phyloP scores from a whole-genome alignment of 2,329 filamentous ascomycete species.

The Aspergillus intermedius region DNA sequence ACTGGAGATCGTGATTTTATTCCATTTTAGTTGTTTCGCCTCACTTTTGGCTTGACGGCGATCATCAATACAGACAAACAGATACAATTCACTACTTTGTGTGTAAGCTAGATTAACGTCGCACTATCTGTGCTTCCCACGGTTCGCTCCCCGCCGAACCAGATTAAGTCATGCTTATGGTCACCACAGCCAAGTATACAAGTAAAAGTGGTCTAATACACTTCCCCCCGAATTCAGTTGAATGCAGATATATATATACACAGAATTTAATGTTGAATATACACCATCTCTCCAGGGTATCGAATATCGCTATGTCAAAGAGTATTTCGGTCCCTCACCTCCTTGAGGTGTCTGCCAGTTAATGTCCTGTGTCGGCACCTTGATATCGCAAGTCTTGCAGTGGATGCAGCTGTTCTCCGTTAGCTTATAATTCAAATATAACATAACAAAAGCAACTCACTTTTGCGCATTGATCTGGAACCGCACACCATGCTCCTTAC shows the following conservation, averaged over 20 bases:
- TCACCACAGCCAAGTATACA: too few relatives aligned
- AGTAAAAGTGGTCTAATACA: too few relatives aligned
- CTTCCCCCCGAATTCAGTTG: too few relatives aligned
- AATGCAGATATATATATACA: conserved; percentile 5
- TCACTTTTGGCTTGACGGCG: conserved; percentile 23
- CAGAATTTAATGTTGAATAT: neutral
- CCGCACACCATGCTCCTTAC: conserved; percentile 77
- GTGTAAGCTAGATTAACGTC: too few relatives aligned
- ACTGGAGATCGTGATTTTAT: too few relatives aligned
- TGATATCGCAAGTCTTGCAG: conserved; percentile 99
- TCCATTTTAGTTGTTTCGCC: conserved; percentile 8
- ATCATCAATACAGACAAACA: too few relatives aligned
- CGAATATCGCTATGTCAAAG: conserved; percentile 44
- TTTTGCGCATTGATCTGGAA: conserved; percentile 99
- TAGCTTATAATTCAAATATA: conserved; percentile 4
- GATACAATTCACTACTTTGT: too few relatives aligned
- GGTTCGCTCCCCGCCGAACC: too few relatives aligned
- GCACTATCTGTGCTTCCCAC: too few relatives aligned
- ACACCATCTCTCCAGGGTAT: neutral
- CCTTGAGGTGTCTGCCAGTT: conserved; percentile 95
- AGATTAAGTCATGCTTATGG: too few relatives aligned
- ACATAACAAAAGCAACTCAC: conserved; percentile 50
- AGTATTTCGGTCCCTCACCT: conserved; percentile 66
- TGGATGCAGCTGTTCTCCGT: conserved; percentile 72
- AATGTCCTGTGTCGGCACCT: conserved; percentile 93